phyloP scores from a whole-genome alignment of 805 yeast species.

The Wickerhamiella siamensis region DNA sequence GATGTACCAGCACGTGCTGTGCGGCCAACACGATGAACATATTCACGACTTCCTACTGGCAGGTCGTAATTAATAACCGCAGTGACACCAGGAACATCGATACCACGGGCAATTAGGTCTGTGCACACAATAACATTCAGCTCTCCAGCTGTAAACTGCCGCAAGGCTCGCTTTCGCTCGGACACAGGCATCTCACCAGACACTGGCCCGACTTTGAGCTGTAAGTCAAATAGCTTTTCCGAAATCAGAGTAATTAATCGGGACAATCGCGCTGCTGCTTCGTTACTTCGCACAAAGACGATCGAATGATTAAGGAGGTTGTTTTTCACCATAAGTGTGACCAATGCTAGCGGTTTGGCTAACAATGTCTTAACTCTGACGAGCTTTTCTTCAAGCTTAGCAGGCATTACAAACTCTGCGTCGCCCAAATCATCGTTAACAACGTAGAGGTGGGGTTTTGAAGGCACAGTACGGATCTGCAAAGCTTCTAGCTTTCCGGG shows the following conservation, averaged over 20 bases:
- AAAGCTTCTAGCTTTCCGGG: conserved; percentile 71
- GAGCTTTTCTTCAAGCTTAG: conserved; percentile 23
- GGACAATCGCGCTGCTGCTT: conserved; percentile 68
- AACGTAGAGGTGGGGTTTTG: conserved; percentile 53
- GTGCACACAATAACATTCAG: conserved; percentile 51
- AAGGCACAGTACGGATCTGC: conserved; percentile 31
- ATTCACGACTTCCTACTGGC: conserved; percentile 79
- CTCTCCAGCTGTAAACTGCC: conserved; percentile 41
- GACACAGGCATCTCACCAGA: conserved; percentile 27
- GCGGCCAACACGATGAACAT: conserved; percentile 92
- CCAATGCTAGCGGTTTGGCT: conserved; percentile 61
- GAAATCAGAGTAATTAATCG: conserved; percentile 39
- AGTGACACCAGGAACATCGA: conserved; percentile 57
- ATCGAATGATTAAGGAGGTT: conserved; percentile 27
- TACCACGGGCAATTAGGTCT: conserved; percentile 92
- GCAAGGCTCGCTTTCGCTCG: conserved; percentile 42
- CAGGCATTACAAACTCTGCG: conserved; percentile 27
- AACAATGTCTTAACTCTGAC: conserved; percentile 21
- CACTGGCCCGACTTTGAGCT: conserved; percentile 20
- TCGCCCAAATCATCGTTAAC: conserved; percentile 34
- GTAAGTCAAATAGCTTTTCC: conserved; percentile 12
- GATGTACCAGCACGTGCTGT: conserved; percentile 81
- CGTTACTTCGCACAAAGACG: conserved; percentile 69
- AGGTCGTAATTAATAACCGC: conserved; percentile 81
- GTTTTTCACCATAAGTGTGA: conserved; percentile 34